Base-by-base conservation (phyloP, 306 rosid genomes). In the Medicago truncatula region DNA sequence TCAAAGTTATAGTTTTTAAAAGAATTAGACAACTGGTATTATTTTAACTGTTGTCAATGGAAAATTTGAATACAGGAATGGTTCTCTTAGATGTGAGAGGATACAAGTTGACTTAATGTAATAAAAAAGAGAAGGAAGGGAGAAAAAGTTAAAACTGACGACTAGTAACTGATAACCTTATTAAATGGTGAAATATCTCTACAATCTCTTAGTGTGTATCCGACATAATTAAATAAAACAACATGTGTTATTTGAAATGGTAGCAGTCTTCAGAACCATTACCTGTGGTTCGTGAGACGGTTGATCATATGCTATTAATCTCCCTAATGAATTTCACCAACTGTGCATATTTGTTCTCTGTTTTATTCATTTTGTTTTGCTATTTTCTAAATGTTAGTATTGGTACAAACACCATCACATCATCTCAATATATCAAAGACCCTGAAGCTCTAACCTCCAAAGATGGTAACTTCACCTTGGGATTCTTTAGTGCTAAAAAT, bases 401-500 rank as follows among this genome's bases (percentile, higher is more conserved):
- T 56, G 59, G 74, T 39, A 53, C 2, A 43, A 62, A 73, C 21
- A 56, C 15, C 20, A 76, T 76, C 34, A 72, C 78, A 64, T 14
- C 78, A 41, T 72, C 71, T 4, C 25, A 52, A 11, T 25, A n/a
- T 79, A 62, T 85, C 75, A 78, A 71, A 18, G 70, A 78, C 44
- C 64, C 73, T 3, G 43, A 69, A 62, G 70, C 73, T 9, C 3
- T 81, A 20, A 57, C 4, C 8, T 81, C 81, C 16, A 40, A 28
- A 1, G 40, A 43, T 20, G 69, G 83, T 11, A 15, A 36, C 68
- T 85, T 80, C 62, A 73, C 77, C 11, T 41, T 89, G 23, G 89
- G 91, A 4, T 87, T 89, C 78, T 89, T 89, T 62, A 70, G 34
- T 40, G 84, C 81, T n/a, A 8, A 11, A 66, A 79, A 80, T 31